Percentiles rank a stretch among this genome's conserved stretches.
Conservation (phyloP, 345 rosid genomes). For the Pseudoturritis turrita region DNA sequence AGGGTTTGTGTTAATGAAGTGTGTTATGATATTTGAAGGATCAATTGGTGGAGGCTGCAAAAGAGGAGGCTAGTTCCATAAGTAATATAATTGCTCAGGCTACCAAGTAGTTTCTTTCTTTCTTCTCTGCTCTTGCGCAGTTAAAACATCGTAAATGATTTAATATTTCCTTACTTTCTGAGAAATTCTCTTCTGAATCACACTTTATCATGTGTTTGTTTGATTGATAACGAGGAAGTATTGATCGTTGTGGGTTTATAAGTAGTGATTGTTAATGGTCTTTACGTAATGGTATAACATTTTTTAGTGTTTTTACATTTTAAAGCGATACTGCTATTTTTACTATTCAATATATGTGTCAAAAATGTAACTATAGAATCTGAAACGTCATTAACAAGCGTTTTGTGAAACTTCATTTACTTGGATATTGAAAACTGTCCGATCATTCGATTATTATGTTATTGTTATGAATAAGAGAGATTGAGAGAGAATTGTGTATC, state of each 20-base stretch:
- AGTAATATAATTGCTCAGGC: conserved; percentile 97
- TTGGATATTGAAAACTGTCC: no score
- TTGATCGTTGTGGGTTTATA: not conserved
- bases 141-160: conserved; percentile 11
- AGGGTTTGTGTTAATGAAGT: not conserved
- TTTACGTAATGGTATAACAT: no score
- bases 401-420: no score
- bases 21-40: conserved; percentile 47
- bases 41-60: conserved; percentile 91
- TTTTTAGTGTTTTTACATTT: no score
- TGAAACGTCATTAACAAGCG: no score
- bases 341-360: no score
- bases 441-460: no score
- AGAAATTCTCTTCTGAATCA: not conserved
- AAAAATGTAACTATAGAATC: no score
- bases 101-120: conserved; percentile 53
- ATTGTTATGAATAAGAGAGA: no score
- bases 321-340: no score
- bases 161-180: not conserved
- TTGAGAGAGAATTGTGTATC: no score
- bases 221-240: not conserved
- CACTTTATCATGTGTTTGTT: conserved; percentile 14
- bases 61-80: conserved; percentile 87
- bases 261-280: not conserved
- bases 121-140: not conserved